A percentile compares a stretch with the other conserved stretches of the same genome.
Conservation (phyloP, 2,329 filamentous ascomycete genomes). For the Pyrenophora graminea region DNA sequence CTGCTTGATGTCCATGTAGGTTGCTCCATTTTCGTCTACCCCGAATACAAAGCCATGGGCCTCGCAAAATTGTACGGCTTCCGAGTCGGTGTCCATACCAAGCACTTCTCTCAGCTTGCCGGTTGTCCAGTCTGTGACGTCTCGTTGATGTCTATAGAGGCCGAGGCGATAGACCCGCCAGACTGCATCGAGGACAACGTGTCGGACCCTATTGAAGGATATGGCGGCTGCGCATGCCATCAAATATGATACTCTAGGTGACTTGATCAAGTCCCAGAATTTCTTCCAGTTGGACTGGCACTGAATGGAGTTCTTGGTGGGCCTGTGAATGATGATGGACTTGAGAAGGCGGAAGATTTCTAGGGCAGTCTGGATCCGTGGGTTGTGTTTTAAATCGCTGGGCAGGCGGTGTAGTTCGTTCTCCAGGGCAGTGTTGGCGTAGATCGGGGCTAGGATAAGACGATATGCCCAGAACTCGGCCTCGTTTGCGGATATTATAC, state of each 20-base stretch:
- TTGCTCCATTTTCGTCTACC: constrained; percentile 50
- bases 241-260: constrained; percentile 61
- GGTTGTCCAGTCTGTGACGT: constrained; percentile 59
- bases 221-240: constrained; percentile 68
- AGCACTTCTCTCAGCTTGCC: constrained; percentile 57
- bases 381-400: constrained; percentile 54
- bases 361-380: constrained; percentile 60
- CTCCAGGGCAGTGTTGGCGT: constrained; percentile 56
- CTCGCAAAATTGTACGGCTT: constrained; percentile 60
- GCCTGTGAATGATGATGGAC: constrained; percentile 55
- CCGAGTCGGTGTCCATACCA: constrained; percentile 59
- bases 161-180: constrained; percentile 60
- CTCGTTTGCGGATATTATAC: constrained; percentile 60
- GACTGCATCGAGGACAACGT: constrained; percentile 59
- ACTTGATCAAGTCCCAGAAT: constrained; percentile 63
- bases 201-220: constrained; percentile 63
- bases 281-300: constrained; percentile 62
- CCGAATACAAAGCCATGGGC: constrained; percentile 58
- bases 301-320: constrained; percentile 56
- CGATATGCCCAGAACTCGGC: constrained; percentile 68
- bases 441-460: constrained; percentile 54
- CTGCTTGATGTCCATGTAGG: constrained; percentile 60
- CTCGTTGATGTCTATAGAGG: constrained; percentile 48
- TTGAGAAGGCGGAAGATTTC: constrained; percentile 61
- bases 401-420: constrained; percentile 63